Evolutionary conservation across 2,329 filamentous ascomycete species (phyloP), one percentile per base, ranked within the genome.

Genomic region (Claviceps monticola): DNA sequence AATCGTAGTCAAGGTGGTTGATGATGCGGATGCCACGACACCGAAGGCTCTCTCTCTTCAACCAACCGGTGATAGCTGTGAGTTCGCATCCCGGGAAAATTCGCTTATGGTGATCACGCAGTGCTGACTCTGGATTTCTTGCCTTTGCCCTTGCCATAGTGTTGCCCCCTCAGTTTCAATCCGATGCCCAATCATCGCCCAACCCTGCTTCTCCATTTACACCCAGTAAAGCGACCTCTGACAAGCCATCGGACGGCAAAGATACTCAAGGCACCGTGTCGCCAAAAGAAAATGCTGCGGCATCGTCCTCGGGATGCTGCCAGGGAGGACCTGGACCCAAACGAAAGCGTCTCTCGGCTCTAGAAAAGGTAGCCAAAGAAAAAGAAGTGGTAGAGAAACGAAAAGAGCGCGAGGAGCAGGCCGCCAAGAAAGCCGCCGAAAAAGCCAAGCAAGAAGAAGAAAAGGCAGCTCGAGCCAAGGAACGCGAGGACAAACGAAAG

Each of bases 321-420:
- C 53, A 50, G 63, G 63, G 34, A 61, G 64, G 3, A 56, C 66
- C 2, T 58, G 29, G 29, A 11, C 29, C 66, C 26, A 78, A 75
- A 57, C 65, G 65, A 49, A 74, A 73, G 56, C 67, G 67, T 7
- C 61, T 72, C 17, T 75, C 61, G 51, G 45, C 61, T 4, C 64
- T 60, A 2, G 62, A 66, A 51, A 67, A 67, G 46, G 66, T 63
- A 47, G 60, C 62, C 21, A 60, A 58, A 42, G 65, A 62, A 8
- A 56, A 51, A 39, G 56, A 59, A 14, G 17, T 55, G 0, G 61
- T 58, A 1, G 67, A 66, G 51, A 64, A 63, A 45, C 71, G 67
- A 47, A 62, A 61, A 26, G 64, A 64, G 5, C 57, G 60, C 17
- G 66, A 67, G 39, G 66, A 66, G 38, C 66, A 68, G 53, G 51